Percentiles rank a stretch among this genome's conserved stretches.
Conservation (phyloP, 495 filamentous ascomycete species). For the Penicillium alfredii region DNA sequence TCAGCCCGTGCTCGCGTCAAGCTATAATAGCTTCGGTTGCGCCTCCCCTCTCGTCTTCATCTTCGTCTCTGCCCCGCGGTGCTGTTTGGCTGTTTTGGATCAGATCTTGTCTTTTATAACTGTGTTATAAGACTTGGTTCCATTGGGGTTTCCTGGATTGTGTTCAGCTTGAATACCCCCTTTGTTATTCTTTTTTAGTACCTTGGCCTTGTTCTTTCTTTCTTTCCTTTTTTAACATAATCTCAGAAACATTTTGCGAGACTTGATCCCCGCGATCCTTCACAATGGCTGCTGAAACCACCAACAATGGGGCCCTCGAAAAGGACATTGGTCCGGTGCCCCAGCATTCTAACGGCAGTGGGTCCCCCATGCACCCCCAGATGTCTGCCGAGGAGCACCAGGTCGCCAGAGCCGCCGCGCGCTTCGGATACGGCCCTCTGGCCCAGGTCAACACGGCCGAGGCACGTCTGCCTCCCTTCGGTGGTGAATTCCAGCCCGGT, state of each 20-base stretch:
- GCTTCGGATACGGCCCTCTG: conserved; percentile 59
- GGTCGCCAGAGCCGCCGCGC: conserved; percentile 40
- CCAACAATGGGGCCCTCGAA: conserved; percentile 23
- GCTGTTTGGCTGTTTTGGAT: conserved; percentile 30
- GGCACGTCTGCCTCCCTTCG: conserved; percentile 71
- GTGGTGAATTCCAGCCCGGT: conserved; percentile 95
- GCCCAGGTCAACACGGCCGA: conserved; percentile 60
- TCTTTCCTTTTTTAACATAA: too few species aligned
- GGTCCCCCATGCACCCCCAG: conserved; percentile 20
- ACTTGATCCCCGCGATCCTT: too few species aligned
- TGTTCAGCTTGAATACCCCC: too few species aligned
- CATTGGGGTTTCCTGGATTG: conserved; percentile 12
- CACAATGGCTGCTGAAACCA: conserved; percentile 28
- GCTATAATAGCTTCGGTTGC: conserved; percentile 17
- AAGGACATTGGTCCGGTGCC: conserved; percentile 30
- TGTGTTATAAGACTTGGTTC: conserved; percentile 19
- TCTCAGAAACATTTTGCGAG: too few species aligned
- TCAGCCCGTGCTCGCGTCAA: neutral
- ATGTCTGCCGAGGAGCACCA: conserved; percentile 45
- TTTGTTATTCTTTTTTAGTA: conserved; percentile 5
- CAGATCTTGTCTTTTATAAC: conserved; percentile 23
- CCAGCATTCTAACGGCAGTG: conserved; percentile 13
- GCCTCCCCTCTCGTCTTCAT: conserved; percentile 10
- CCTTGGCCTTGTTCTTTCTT: too few species aligned
- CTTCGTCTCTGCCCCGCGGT: conserved; percentile 28